phyloP scores from a whole-genome alignment of 148 eudicot species.

The Cornus florida region DNA sequence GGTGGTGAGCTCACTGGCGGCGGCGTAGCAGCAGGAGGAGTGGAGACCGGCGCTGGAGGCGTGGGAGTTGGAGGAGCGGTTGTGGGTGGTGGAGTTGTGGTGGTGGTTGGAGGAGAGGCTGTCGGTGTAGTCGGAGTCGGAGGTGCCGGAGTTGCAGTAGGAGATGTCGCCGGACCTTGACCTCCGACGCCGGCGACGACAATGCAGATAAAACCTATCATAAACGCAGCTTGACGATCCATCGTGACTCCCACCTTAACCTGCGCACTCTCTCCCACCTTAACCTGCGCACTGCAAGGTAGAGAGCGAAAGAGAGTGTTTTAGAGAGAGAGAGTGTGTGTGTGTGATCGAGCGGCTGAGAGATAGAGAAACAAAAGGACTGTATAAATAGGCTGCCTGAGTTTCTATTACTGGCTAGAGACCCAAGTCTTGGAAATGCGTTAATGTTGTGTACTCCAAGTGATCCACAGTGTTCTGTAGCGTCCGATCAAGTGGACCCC shows the following conservation, averaged over 20 bases:
- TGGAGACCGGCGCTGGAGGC: neutral
- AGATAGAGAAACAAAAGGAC: neutral
- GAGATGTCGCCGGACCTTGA: constrained; percentile 32
- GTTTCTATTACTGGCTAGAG: neutral
- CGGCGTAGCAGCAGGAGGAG: constrained; percentile 24
- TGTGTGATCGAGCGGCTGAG: neutral
- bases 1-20: constrained; percentile 23
- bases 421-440: no score
- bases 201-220: constrained; percentile 29
- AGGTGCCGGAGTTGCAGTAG: constrained; percentile 26
- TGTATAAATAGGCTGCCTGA: neutral
- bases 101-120: constrained; percentile 20
- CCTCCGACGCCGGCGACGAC: constrained; percentile 22
- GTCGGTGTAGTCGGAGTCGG: constrained; percentile 16
- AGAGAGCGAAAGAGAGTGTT: neutral
- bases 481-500: neutral
- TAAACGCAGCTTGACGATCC: constrained; percentile 13
- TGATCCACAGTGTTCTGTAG: no score
- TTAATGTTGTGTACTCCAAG: neutral
- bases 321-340: neutral
- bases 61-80: constrained; percentile 8
- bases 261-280: neutral
- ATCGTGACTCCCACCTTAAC: neutral
- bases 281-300: neutral
- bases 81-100: constrained; percentile 11